Evolutionary conservation across 1,139 yeast genomes (phyloP).

Genomic region (Diutina pseudorugosa): DNA sequence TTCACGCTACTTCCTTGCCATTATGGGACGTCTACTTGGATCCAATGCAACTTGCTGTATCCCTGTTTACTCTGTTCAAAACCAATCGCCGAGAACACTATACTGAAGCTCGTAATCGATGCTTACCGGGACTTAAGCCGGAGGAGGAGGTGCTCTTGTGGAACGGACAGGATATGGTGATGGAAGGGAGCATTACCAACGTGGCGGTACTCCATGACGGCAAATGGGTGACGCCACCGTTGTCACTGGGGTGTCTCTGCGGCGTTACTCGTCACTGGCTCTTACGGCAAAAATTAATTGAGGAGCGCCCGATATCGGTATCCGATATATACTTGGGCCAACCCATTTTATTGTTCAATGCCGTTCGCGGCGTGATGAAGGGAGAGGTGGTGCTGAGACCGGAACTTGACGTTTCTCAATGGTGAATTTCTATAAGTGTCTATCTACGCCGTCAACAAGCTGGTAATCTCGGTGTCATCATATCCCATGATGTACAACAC

Average conservation of each 20-base stretch:
- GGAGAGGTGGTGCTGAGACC: not conserved
- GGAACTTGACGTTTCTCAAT: not conserved
- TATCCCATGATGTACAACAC: conserved; percentile 75
- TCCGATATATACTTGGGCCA: conserved; percentile 47
- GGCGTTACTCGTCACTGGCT: conserved; percentile 71
- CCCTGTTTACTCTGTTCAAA: conserved; percentile 82
- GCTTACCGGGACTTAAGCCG: conserved; percentile 23
- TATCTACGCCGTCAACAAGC: conserved; percentile 5
- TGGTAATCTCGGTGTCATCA: conserved; percentile 41
- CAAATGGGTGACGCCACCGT: conserved; percentile 69
- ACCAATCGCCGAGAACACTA: conserved; percentile 67
- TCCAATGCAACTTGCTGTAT: conserved; percentile 34
- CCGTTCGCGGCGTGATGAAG: conserved; percentile 61
- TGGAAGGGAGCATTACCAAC: conserved; percentile 82
- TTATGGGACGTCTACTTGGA: conserved; percentile 56
- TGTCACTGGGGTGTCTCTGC: conserved; percentile 71
- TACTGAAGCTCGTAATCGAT: conserved; percentile 43
- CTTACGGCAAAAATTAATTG: conserved; percentile 39
- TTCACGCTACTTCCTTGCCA: conserved; percentile 8
- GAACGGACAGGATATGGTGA: conserved; percentile 47
- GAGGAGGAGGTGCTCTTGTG: conserved; percentile 59
- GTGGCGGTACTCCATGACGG: conserved; percentile 44
- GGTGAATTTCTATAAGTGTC: not conserved
- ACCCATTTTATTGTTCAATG: conserved; percentile 64
- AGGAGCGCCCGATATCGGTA: conserved; percentile 38